Evolutionary conservation across 306 rosid species (phyloP).

Genomic region (Pachyrhizus erosus): DNA sequence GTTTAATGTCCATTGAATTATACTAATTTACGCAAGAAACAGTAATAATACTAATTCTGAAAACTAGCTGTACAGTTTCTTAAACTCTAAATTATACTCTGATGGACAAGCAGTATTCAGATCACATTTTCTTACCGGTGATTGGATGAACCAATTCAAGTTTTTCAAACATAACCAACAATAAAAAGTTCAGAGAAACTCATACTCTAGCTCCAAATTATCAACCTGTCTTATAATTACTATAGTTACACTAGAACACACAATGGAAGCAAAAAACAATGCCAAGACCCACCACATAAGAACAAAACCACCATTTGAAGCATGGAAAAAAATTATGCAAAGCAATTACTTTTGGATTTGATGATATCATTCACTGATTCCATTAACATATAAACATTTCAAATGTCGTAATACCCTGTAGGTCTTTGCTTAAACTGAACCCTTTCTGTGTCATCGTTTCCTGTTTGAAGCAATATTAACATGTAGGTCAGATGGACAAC

Average conservation of each 20-base stretch:
- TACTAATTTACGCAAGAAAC: neutral
- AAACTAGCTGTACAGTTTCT: constrained; percentile 27
- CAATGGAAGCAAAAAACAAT: constrained; percentile 22
- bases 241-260: constrained; percentile 23
- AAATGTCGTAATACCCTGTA: constrained; percentile 72
- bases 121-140: constrained; percentile 11
- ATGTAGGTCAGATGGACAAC: too few relatives aligned
- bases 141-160: neutral
- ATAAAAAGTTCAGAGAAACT: constrained; percentile 9
- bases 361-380: neutral
- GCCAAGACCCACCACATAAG: constrained; percentile 5
- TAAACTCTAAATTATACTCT: constrained; percentile 14
- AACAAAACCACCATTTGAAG: constrained; percentile 30
- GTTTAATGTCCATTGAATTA: constrained; percentile 1
- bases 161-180: neutral
- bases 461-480: too few relatives aligned
- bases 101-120: neutral
- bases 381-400: neutral
- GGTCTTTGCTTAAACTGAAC: constrained; percentile 71
- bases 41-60: neutral
- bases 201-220: constrained; percentile 26
- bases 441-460: constrained; percentile 86
- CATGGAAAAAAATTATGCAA: constrained; percentile 30
- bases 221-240: constrained; percentile 13
- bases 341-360: too few relatives aligned